These are phyloP conservation scores for Entomortierella parvispora DNA, from an alignment of 192 early-diverging fungal species.

Conservation along the genomic window DNA sequence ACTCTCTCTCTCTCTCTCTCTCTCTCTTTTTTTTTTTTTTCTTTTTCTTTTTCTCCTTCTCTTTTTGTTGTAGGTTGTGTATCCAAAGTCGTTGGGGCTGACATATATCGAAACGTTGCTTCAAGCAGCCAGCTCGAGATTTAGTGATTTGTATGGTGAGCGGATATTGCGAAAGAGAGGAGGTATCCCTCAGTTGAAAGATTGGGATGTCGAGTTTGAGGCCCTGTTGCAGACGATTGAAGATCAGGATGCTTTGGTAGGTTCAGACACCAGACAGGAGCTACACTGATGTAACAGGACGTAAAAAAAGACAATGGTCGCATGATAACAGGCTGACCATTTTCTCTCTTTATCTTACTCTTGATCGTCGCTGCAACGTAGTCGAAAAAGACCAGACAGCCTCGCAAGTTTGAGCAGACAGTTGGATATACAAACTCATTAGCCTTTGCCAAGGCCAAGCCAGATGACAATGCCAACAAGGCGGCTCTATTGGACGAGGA, in stretches of 20 bases:
- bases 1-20: neutral
- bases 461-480: conserved; percentile 29
- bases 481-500: conserved; percentile 55
- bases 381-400: conserved; percentile 61
- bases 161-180: conserved; percentile 44
- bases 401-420: conserved; percentile 85
- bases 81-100: conserved; percentile 88
- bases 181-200: conserved; percentile 47
- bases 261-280: too few species aligned
- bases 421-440: conserved; percentile 66
- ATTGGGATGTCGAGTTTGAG: conserved; percentile 80
- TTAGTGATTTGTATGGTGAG: conserved; percentile 66
- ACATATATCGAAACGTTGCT: conserved; percentile 88
- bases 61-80: conserved; percentile 70
- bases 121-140: conserved; percentile 71
- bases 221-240: conserved; percentile 73
- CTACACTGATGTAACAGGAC: too few species aligned
- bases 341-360: conserved; percentile 1
- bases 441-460: conserved; percentile 44
- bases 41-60: neutral
- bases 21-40: neutral
- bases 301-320: too few species aligned
- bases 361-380: conserved; percentile 4
- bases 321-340: neutral
- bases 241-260: conserved; percentile 68